Evolutionary conservation across 441 rosid genomes (phyloP).

Genomic region (Pelargonium fulgidum): DNA sequence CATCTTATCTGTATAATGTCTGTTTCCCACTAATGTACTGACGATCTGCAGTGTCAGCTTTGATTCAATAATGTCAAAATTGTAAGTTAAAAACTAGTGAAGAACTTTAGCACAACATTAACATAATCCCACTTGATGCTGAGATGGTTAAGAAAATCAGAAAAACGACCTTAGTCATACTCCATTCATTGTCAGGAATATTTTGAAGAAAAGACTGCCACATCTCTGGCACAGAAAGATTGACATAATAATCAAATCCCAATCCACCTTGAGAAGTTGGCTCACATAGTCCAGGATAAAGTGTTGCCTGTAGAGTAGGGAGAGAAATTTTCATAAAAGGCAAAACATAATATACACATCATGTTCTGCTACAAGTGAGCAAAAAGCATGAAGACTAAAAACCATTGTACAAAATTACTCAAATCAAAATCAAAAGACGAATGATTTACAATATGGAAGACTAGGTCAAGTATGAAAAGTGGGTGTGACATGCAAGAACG

Average conservation of each 20-base stretch:
- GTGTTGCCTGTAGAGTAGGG: conserved; percentile 47
- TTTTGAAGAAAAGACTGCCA: conserved; percentile 74
- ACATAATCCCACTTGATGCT: conserved; percentile 20
- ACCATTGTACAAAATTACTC: background rate
- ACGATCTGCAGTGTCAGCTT: conserved; percentile 50
- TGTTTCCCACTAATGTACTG: conserved; percentile 58
- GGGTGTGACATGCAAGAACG: background rate
- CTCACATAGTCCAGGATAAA: conserved; percentile 91
- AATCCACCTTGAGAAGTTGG: conserved; percentile 88
- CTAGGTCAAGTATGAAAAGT: background rate
- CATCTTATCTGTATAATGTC: conserved; percentile 72
- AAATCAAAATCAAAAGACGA: background rate
- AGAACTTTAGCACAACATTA: conserved; percentile 15
- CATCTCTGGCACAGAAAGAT: conserved; percentile 86
- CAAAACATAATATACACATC: background rate
- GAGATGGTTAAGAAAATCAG: conserved; percentile 18
- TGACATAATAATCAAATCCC: conserved; percentile 87
- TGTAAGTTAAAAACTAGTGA: background rate
- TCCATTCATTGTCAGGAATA: conserved; percentile 73
- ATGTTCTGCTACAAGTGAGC: background rate
- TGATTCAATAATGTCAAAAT: conserved; percentile 8
- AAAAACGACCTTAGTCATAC: conserved; percentile 77
- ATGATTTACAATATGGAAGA: background rate
- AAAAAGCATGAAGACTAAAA: background rate
- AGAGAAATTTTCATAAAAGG: conserved; percentile 12